Conservation (phyloP, 2,329 filamentous ascomycete genomes). For the Penicillium sp. region DNA sequence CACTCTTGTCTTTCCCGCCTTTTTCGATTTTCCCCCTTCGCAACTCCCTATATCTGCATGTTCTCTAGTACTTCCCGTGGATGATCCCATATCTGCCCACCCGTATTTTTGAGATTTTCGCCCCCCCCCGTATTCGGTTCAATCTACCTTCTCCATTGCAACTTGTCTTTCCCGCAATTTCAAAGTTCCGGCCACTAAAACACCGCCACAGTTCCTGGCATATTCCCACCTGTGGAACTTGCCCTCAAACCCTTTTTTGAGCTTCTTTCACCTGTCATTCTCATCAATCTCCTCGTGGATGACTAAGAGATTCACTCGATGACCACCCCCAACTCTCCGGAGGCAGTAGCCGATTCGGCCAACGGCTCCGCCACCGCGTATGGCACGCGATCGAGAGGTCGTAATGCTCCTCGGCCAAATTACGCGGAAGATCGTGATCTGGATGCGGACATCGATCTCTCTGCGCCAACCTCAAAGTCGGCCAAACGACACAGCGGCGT, state of each 20-base stretch:
- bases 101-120: slow-evolving; percentile 26
- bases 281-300: slow-evolving; percentile 28
- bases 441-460: slow-evolving; percentile 85
- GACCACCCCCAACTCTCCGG: slow-evolving; percentile 46
- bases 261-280: slow-evolving; percentile 10
- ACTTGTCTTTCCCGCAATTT: slow-evolving; percentile 1
- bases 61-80: slow-evolving; percentile 16
- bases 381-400: slow-evolving; percentile 90
- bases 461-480: slow-evolving; percentile 31
- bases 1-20: slow-evolving; percentile 20
- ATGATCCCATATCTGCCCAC: slow-evolving; percentile 12
- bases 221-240: slow-evolving; percentile 15
- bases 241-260: not conserved
- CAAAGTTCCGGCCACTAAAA: slow-evolving; percentile 10
- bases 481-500: slow-evolving; percentile 34
- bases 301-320: slow-evolving; percentile 44
- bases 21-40: slow-evolving; percentile 12
- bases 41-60: slow-evolving; percentile 11
- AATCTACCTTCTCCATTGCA: slow-evolving; percentile 19
- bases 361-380: slow-evolving; percentile 63
- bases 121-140: slow-evolving; percentile 11
- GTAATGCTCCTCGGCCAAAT: slow-evolving; percentile 78
- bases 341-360: slow-evolving; percentile 39
- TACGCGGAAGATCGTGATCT: slow-evolving; percentile 93
- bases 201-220: slow-evolving; percentile 9